These are phyloP conservation scores for Phytophthora uliginosa DNA, from an alignment of 352 stramenopile species.

Conservation along the genomic window DNA sequence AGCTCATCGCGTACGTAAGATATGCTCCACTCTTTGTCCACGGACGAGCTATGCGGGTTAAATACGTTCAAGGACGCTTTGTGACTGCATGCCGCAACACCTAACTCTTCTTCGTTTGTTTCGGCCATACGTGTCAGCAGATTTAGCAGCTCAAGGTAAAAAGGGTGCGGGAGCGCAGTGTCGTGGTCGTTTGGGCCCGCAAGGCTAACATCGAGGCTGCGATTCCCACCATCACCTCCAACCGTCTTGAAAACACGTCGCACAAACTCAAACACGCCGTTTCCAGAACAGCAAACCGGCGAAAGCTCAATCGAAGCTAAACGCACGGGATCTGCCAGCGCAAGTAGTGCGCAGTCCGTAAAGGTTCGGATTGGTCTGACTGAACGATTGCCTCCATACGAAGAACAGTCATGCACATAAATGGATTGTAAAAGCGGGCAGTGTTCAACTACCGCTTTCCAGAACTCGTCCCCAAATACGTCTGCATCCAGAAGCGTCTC, in stretches of 20 bases:
- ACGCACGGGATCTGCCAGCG: slow-evolving; percentile 40
- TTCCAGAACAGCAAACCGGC: slow-evolving; percentile 41
- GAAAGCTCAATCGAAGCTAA: slow-evolving; percentile 43
- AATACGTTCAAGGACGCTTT: slow-evolving; percentile 35
- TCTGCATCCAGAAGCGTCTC: slow-evolving; percentile 30
- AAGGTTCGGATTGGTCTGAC: slow-evolving; percentile 42
- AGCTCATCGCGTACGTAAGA: slow-evolving; percentile 41
- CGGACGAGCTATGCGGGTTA: slow-evolving; percentile 29
- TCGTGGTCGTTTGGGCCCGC: slow-evolving; percentile 39
- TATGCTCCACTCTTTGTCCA: slow-evolving; percentile 35
- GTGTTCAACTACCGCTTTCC: slow-evolving; percentile 16
- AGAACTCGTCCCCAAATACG: slow-evolving; percentile 58
- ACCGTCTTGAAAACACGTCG: slow-evolving; percentile 31
- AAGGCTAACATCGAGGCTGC: slow-evolving; percentile 37
- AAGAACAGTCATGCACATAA: slow-evolving; percentile 36
- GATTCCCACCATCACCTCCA: slow-evolving; percentile 19
- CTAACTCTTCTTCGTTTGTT: slow-evolving; percentile 25
- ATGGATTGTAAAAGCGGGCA: slow-evolving; percentile 46
- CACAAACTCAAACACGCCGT: slow-evolving; percentile 52
- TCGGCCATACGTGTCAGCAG: slow-evolving; percentile 35
- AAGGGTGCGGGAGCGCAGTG: slow-evolving; percentile 22
- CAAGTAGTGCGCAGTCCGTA: slow-evolving; percentile 41
- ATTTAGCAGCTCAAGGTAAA: slow-evolving; percentile 44
- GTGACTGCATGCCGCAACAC: slow-evolving; percentile 13
- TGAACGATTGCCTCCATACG: slow-evolving; percentile 34